Evolutionary conservation across 139 green algal genomes (phyloP), one percentile per base, ranked within the genome.

Genomic region (Chlamydomonas sphaeroides): DNA sequence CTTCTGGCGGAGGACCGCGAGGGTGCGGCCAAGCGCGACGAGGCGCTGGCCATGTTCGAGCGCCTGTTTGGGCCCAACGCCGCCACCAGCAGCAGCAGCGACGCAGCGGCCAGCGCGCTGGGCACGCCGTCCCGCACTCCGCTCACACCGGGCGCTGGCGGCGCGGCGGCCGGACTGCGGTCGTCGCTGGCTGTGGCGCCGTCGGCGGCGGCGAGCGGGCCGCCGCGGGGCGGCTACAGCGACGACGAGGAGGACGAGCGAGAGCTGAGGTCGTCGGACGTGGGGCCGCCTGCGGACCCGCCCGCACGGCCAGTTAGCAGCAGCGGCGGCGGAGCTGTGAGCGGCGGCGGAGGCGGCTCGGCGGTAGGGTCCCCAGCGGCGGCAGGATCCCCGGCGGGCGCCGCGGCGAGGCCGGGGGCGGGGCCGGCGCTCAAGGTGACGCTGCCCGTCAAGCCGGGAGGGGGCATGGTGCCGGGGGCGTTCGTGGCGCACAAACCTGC

Each of bases 41-140:
- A 82, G 75, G 75, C 75, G 61, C 41, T 82, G 59, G 56, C 48
- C 15, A 49, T 82, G 62, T 82, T 53, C 41, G 75, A 82, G 21
- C 30, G 42, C 20, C 75, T 82, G 62, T 82, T 82, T 42, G 74
- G 59, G 18, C n/a, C n/a, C n/a, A n/a, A n/a, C n/a, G n/a, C n/a
- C n/a, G n/a, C n/a, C n/a, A n/a, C n/a, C n/a, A 39, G 72, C 21
- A 25, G 57, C 42, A 48, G 63, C 53, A 18, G 35, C 11, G 15
- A 28, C 4, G 33, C 17, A 20, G 38, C 38, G 21, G 6, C 28
- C 59, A 17, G 35, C 38, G 45, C 41, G 73, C 30, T 7, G 59
- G 5, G 59, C 59, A 32, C 53, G 21, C 21, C 21, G 53, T 17
- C 20, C 11, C 21, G 53, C 53, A 62, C 53, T 10, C 53, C 53